Percentiles rank a stretch among this genome's conserved stretches.
phyloP scores from a whole-genome alignment of 805 yeast genomes.

The Cyberlindnera japonica region DNA sequence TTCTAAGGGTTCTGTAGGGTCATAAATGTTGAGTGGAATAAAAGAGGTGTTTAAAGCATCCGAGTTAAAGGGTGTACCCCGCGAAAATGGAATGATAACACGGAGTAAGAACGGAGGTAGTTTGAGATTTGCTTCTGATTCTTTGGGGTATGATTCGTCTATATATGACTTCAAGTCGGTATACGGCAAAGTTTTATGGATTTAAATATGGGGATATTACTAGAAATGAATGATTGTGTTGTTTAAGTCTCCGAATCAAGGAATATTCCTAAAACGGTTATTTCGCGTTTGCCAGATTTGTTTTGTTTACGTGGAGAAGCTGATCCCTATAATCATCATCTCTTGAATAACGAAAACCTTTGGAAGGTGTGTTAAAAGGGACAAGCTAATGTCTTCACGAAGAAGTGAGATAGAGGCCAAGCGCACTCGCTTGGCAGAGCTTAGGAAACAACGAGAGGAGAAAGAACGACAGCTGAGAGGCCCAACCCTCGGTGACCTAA shows the following conservation, averaged over 20 bases:
- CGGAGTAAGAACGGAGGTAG: neutral
- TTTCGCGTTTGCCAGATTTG: neutral
- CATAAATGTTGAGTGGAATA: neutral
- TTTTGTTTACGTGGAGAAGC: too few species aligned
- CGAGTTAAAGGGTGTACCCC: neutral
- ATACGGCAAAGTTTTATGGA: too few species aligned
- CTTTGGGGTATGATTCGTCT: neutral
- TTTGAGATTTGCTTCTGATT: neutral
- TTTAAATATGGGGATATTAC: too few species aligned
- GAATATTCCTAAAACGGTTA: too few species aligned
- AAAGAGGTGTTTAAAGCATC: slow-evolving; percentile 5
- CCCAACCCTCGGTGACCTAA: slow-evolving; percentile 4
- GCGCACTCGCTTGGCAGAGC: slow-evolving; percentile 45
- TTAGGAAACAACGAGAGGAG: slow-evolving; percentile 44
- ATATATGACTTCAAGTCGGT: neutral
- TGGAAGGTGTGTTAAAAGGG: too few species aligned
- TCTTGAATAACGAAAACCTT: too few species aligned
- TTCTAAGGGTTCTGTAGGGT: neutral
- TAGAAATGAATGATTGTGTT: too few species aligned
- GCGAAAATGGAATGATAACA: neutral
- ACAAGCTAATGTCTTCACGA: slow-evolving; percentile 26
- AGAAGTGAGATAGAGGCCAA: slow-evolving; percentile 50
- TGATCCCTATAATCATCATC: neutral
- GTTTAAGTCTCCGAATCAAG: too few species aligned
- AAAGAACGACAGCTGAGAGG: slow-evolving; percentile 17